Percentiles rank a stretch among this genome's conserved stretches.
phyloP scores from a whole-genome alignment of 1,139 yeast genomes.

The Saccharomyces uvarum region DNA sequence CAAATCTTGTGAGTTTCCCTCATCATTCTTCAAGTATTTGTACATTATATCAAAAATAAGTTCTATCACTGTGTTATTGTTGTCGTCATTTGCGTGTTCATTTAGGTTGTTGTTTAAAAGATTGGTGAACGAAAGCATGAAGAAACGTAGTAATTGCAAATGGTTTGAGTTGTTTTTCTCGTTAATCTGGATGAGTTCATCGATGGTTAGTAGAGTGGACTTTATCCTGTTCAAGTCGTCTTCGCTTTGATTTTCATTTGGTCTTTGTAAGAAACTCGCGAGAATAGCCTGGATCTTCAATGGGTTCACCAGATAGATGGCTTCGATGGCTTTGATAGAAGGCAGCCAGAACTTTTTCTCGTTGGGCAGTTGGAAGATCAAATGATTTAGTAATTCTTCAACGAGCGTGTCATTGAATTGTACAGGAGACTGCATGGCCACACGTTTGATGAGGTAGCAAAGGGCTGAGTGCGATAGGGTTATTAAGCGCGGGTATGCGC shows the following conservation, averaged over 20 bases:
- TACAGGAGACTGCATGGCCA: constrained; percentile 62
- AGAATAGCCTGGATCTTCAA: constrained; percentile 9
- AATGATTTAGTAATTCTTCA: constrained; percentile 26
- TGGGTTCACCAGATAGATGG: constrained; percentile 26
- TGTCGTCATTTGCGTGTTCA: constrained; percentile 1
- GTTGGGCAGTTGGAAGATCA: constrained; percentile 6
- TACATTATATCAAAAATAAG: constrained; percentile 18
- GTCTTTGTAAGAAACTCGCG: not conserved
- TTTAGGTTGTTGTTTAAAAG: constrained; percentile 12
- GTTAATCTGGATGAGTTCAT: constrained; percentile 18
- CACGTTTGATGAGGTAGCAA: constrained; percentile 69
- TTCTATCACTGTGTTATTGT: constrained; percentile 7
- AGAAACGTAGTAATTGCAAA: constrained; percentile 12
- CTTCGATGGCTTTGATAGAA: constrained; percentile 27
- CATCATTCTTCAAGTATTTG: constrained; percentile 9
- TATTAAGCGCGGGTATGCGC: constrained; percentile 25
- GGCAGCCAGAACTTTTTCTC: constrained; percentile 27
- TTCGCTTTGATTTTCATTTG: constrained; percentile 7
- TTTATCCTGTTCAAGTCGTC: constrained; percentile 4
- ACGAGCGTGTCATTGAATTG: constrained; percentile 36
- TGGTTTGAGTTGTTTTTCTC: constrained; percentile 12
- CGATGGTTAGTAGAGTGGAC: constrained; percentile 17
- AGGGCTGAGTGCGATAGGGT: constrained; percentile 55
- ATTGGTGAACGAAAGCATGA: constrained; percentile 14
- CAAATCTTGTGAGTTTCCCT: not conserved